Evolutionary conservation across 495 filamentous ascomycete genomes (phyloP).

Genomic region (Filosporella fistucella): DNA sequence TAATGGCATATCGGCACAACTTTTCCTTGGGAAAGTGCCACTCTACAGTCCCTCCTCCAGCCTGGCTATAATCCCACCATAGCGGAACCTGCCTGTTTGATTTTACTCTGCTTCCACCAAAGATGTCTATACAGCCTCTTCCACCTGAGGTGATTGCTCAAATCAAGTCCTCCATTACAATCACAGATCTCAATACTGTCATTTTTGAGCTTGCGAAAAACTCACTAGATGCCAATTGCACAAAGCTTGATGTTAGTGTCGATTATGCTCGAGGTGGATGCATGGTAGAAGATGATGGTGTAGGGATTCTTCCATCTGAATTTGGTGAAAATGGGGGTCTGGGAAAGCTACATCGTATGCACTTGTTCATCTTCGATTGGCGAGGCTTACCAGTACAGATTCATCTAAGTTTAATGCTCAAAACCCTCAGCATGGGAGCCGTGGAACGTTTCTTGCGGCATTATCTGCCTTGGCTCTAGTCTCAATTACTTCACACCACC

Average conservation of each 20-base stretch:
- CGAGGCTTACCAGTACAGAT: conserved; percentile 37
- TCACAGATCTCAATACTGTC: conserved; percentile 71
- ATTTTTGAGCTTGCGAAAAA: conserved; percentile 77
- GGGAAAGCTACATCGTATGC: conserved; percentile 69
- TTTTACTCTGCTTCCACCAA: no score
- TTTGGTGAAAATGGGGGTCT: conserved; percentile 69
- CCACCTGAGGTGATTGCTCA: conserved; percentile 75
- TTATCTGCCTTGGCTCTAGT: conserved; percentile 72
- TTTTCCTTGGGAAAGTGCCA: no score
- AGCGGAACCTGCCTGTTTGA: no score
- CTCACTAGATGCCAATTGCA: conserved; percentile 75
- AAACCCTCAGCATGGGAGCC: conserved; percentile 54
- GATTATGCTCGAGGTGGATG: conserved; percentile 77
- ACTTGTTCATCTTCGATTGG: not conserved
- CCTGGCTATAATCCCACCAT: no score
- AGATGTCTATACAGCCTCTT: conserved; percentile 60
- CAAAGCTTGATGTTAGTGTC: conserved; percentile 63
- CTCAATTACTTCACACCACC: conserved; percentile 73
- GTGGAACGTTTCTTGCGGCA: conserved; percentile 75
- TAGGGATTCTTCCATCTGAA: conserved; percentile 69
- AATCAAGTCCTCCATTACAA: conserved; percentile 77
- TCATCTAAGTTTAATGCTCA: conserved; percentile 65
- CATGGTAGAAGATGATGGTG: conserved; percentile 82
- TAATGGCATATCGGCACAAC: no score
- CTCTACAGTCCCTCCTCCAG: no score